These are phyloP conservation scores for Withania somnifera DNA, from an alignment of 305 asterid species.

Conservation along the genomic window DNA sequence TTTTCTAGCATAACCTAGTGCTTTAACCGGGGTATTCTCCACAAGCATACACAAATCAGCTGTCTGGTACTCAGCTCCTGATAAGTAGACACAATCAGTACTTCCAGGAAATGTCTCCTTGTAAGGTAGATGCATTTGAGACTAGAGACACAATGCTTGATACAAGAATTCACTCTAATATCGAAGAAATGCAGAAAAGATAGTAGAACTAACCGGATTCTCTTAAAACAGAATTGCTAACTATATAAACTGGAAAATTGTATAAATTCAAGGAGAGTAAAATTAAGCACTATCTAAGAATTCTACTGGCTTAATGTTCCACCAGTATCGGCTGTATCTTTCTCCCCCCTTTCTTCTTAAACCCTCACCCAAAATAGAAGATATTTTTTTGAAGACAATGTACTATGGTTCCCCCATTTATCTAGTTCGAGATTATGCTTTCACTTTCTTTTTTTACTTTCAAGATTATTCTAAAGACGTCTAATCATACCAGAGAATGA, in stretches of 20 bases:
- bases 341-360: background rate
- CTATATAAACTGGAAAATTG: background rate
- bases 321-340: background rate
- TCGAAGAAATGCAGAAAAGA: background rate
- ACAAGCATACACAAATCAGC: constrained; percentile 71
- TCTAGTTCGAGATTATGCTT: background rate
- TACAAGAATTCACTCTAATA: background rate
- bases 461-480: background rate
- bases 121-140: background rate
- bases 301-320: background rate
- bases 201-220: background rate
- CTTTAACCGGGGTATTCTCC: constrained; percentile 70
- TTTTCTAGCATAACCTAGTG: constrained; percentile 84
- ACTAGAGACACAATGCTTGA: background rate
- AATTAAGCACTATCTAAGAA: background rate
- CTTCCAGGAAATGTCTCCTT: background rate
- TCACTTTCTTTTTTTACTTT: background rate
- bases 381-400: background rate
- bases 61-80: constrained; percentile 98
- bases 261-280: background rate
- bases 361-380: background rate
- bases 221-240: background rate
- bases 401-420: background rate
- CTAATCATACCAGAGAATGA: background rate
- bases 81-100: background rate